Evolutionary conservation across 176 grass and related monocot genomes (phyloP).

Genomic region (Guadua angustifolia): DNA sequence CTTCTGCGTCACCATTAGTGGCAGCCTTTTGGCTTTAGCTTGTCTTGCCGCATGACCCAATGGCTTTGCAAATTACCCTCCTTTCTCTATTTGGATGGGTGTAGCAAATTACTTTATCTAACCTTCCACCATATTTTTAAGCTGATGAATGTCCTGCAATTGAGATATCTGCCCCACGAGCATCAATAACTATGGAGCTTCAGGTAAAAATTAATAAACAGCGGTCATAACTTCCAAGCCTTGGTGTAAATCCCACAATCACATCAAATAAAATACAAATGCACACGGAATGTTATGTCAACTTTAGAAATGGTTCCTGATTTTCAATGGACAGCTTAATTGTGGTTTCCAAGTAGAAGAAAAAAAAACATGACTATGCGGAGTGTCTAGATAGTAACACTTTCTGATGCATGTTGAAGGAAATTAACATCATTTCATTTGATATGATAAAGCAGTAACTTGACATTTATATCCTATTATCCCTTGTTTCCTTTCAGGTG

Average conservation of each 20-base stretch:
- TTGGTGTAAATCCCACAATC: background rate
- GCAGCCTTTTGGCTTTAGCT: background rate
- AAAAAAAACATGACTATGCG: background rate
- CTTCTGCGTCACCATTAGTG: background rate
- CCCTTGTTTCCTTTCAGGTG: constrained; percentile 56
- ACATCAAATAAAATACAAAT: background rate
- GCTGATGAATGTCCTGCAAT: background rate
- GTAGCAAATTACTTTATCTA: background rate
- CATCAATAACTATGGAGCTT: background rate
- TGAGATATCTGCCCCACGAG: background rate
- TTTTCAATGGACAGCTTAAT: background rate
- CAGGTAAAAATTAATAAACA: background rate
- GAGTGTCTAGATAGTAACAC: background rate
- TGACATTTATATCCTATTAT: background rate
- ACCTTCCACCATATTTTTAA: background rate
- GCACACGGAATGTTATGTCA: background rate
- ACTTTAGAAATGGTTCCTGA: background rate
- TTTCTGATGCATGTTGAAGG: background rate
- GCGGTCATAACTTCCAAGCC: background rate
- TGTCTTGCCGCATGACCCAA: background rate
- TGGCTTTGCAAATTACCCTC: background rate
- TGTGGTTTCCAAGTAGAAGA: background rate
- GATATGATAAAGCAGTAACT: background rate
- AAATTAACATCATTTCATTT: constrained; percentile 9
- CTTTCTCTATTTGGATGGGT: background rate